These are phyloP conservation scores for Aspergillus thermomutatus DNA, from an alignment of 2,329 filamentous ascomycete species.

Conservation along the genomic window DNA sequence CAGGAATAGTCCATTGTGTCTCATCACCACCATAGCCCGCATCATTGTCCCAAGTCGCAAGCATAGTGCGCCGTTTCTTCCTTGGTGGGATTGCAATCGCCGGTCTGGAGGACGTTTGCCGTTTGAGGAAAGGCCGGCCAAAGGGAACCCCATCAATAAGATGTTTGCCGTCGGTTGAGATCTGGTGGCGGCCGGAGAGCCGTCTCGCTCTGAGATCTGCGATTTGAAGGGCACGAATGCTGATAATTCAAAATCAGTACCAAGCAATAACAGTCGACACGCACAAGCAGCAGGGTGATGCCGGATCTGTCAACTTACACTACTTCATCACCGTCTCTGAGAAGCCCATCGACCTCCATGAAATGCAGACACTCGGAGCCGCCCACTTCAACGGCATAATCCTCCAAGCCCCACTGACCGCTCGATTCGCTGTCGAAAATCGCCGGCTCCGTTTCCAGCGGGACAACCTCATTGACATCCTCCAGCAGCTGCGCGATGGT, in stretches of 20 bases:
- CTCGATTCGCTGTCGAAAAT: constrained; percentile 30
- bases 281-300: background rate
- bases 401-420: constrained; percentile 76
- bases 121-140: constrained; percentile 66
- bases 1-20: constrained; percentile 29
- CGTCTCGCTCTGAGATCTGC: constrained; percentile 71
- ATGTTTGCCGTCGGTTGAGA: constrained; percentile 72
- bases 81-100: constrained; percentile 68
- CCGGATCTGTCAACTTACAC: constrained; percentile 52
- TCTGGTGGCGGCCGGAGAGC: constrained; percentile 76
- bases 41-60: constrained; percentile 26
- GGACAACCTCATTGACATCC: constrained; percentile 74
- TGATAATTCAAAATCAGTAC: constrained; percentile 32
- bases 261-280: background rate
- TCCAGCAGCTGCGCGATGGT: constrained; percentile 75
- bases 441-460: constrained; percentile 64
- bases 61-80: constrained; percentile 57
- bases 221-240: constrained; percentile 73
- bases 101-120: constrained; percentile 58
- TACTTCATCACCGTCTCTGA: constrained; percentile 82
- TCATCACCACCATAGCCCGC: constrained; percentile 29
- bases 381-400: constrained; percentile 81
- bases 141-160: constrained; percentile 83
- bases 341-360: constrained; percentile 63
- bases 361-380: constrained; percentile 88